phyloP scores from a whole-genome alignment of 2,329 filamentous ascomycete species.

The Cercospora brassicicola region DNA sequence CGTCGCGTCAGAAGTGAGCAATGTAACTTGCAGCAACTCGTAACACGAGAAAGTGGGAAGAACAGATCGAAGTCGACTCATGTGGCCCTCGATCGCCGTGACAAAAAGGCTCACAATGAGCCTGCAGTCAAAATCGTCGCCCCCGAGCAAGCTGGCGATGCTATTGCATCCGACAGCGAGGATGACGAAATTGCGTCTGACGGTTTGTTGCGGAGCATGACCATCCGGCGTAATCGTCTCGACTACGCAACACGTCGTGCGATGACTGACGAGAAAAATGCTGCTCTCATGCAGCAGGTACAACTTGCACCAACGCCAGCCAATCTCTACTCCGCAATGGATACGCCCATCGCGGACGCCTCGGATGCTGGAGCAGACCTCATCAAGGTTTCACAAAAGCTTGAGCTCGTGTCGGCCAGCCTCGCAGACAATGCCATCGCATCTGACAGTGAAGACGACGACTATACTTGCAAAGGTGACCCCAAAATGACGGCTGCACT shows the following conservation, averaged over 20 bases:
- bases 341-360: slow-evolving; percentile 9
- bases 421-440: slow-evolving; percentile 11
- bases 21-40: background rate
- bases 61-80: background rate
- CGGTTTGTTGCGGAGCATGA: background rate
- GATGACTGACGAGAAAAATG: slow-evolving; percentile 10
- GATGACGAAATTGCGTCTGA: slow-evolving; percentile 11
- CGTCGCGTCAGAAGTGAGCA: slow-evolving; percentile 11
- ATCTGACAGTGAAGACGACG: slow-evolving; percentile 12
- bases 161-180: slow-evolving; percentile 28
- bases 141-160: slow-evolving; percentile 16
- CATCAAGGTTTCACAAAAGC: slow-evolving; percentile 9
- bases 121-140: slow-evolving; percentile 1
- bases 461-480: slow-evolving; percentile 11
- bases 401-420: background rate
- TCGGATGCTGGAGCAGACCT: slow-evolving; percentile 3
- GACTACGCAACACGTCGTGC: slow-evolving; percentile 23
- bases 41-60: background rate
- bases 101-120: background rate
- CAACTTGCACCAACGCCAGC: background rate
- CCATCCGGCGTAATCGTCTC: slow-evolving; percentile 11
- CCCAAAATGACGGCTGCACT: slow-evolving; percentile 7
- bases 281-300: background rate
- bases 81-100: background rate
- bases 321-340: background rate